These are phyloP conservation scores for Claviceps sp. DNA, from an alignment of 2,329 filamentous ascomycete species.

Conservation along the genomic window DNA sequence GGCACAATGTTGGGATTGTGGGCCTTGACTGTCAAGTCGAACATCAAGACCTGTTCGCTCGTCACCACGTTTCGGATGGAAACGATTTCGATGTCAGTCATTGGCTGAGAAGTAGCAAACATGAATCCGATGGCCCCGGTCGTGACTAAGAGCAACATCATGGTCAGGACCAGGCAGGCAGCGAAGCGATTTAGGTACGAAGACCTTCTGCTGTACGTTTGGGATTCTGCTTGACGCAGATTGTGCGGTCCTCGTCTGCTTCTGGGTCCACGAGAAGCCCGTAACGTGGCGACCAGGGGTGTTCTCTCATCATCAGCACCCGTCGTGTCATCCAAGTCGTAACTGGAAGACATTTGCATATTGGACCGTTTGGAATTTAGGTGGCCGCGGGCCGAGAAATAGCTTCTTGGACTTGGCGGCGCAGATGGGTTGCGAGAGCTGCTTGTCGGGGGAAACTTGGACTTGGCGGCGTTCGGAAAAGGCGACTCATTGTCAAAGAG, in stretches of 20 bases:
- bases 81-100: constrained; percentile 64
- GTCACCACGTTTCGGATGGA: constrained; percentile 83
- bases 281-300: constrained; percentile 54
- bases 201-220: constrained; percentile 49
- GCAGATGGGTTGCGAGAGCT: constrained; percentile 48
- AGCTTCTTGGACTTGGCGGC: constrained; percentile 55
- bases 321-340: constrained; percentile 68
- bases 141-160: constrained; percentile 69
- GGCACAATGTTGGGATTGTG: constrained; percentile 89
- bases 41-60: constrained; percentile 88
- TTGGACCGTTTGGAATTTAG: constrained; percentile 35
- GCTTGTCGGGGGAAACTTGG: constrained; percentile 38
- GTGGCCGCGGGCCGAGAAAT: constrained; percentile 22
- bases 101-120: constrained; percentile 79
- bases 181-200: constrained; percentile 61
- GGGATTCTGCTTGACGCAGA: constrained; percentile 59
- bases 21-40: constrained; percentile 77
- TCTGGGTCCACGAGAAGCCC: constrained; percentile 43
- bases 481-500: constrained; percentile 67
- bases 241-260: constrained; percentile 41
- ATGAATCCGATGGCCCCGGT: constrained; percentile 81
- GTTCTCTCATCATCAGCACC: constrained; percentile 80
- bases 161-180: constrained; percentile 72
- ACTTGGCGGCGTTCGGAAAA: constrained; percentile 52
- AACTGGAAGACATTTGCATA: constrained; percentile 47